These are phyloP conservation scores for Spinellus fusiger DNA, from an alignment of 192 early-diverging fungal species.

Conservation along the genomic window DNA sequence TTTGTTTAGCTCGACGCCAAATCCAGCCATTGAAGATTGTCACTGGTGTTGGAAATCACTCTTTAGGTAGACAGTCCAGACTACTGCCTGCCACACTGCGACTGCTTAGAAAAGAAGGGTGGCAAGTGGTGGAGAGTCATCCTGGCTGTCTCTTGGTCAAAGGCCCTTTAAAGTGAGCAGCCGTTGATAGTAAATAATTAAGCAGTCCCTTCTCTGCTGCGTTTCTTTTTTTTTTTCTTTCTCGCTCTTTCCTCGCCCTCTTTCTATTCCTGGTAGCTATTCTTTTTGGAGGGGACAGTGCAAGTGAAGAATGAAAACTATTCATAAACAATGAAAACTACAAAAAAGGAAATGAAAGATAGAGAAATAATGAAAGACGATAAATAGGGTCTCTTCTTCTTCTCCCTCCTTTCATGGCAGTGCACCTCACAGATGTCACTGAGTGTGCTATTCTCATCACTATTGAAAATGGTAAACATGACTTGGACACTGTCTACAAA, in stretches of 20 bases:
- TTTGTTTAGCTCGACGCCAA: slow-evolving; percentile 13
- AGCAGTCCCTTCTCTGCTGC: not conserved
- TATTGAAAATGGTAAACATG: slow-evolving; percentile 23
- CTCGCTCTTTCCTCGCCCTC: not conserved
- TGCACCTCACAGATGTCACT: slow-evolving; percentile 21
- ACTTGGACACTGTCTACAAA: not conserved
- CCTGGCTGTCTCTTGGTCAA: slow-evolving; percentile 50
- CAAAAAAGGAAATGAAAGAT: not conserved
- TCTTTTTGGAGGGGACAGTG: too few species aligned
- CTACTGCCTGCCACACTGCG: slow-evolving; percentile 47
- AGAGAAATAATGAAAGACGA: not conserved
- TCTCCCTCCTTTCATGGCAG: slow-evolving; percentile 9
- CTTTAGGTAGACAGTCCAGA: slow-evolving; percentile 46
- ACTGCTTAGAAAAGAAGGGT: slow-evolving; percentile 44
- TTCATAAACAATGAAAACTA: not conserved
- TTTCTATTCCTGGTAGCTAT: not conserved
- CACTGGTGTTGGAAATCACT: slow-evolving; percentile 64
- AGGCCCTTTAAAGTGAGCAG: slow-evolving; percentile 22
- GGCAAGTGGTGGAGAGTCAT: slow-evolving; percentile 46
- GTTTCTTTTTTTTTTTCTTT: not conserved
- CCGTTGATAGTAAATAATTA: not conserved
- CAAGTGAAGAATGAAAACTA: too few species aligned
- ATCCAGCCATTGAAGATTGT: slow-evolving; percentile 54
- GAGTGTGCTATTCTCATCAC: slow-evolving; percentile 26
- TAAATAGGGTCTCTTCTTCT: not conserved